Base-by-base conservation (phyloP, 2,329 filamentous ascomycete species). In the Pseudopyrenochaeta lycopersici region DNA sequence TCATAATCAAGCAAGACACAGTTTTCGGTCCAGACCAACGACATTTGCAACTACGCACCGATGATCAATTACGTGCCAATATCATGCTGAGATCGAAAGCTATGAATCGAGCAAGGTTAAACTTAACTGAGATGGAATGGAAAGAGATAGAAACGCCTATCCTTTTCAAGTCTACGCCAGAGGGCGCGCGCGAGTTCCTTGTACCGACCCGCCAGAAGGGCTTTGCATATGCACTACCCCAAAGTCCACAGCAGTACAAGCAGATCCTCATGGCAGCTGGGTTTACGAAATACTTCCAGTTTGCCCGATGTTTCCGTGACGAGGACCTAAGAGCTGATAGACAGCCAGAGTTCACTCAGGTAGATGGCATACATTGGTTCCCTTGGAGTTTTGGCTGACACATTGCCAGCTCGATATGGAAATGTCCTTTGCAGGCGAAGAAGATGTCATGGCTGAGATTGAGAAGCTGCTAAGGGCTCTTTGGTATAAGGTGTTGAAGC, bases 221-320 rank as follows among this genome's bases (percentile, higher is more conserved):
- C 0, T 80, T 88, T 55, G 92, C 91, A 3, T 99, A 98, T 75
- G 95, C 95, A 7, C 80, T 99, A 17, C 93, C 93, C 0, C 96
- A 99, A 74, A 98, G 94, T 62, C 95, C 95, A 0, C 95, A 99
- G 74, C 95, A 99, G 75, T 99, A 98, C 73, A 99, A 99, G 78
- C 95, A 99, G 78, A 91, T 97, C 1, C 84, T 99, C 36, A 98
- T 99, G 92, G 91, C 92, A 0, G 90, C 90, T 56, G 94, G 94
- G 0, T 84, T 97, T 10, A 79, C 83, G 1, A 86, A 84, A 35
- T 99, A 99, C 73, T 96, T 89, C 75, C 95, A 99, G 68, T 92
- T 97, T 77, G 96, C 95, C 1, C 89, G 88, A 60, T 99, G 95
- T 71, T 99, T 97, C 76, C 88, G 95, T 12, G 96, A 99, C 69